phyloP scores from a whole-genome alignment of 2,329 filamentous ascomycete genomes.

The Hyphodiscus sp. region DNA sequence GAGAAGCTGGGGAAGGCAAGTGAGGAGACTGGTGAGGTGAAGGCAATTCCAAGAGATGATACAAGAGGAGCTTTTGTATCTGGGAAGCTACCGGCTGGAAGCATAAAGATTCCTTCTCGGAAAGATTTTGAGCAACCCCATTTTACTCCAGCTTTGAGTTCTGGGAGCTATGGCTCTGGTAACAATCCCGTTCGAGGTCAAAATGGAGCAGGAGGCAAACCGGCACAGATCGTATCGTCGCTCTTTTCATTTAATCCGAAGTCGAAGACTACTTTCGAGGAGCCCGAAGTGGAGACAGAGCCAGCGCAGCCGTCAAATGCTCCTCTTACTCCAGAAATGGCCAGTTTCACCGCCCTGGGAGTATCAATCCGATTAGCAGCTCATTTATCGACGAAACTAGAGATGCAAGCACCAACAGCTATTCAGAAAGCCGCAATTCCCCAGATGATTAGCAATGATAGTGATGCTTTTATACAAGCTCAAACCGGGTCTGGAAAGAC shows the following conservation, averaged over 20 bases:
- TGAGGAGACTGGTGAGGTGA: conserved; percentile 25
- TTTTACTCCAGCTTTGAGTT: not conserved
- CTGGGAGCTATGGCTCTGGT: not conserved
- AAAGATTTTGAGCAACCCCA: not conserved
- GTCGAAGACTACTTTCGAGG: conserved; percentile 55
- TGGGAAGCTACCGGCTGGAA: conserved; percentile 21
- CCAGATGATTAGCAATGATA: conserved; percentile 71
- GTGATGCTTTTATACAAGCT: conserved; percentile 92
- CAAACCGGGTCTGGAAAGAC: conserved; percentile 98
- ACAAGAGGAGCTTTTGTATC: conserved; percentile 25
- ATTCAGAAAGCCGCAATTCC: conserved; percentile 89
- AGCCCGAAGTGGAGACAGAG: conserved; percentile 40
- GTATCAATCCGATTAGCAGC: conserved; percentile 73
- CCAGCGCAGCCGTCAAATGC: conserved; percentile 80
- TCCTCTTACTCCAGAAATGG: conserved; percentile 74
- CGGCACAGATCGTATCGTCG: conserved; percentile 72
- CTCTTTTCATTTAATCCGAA: conserved; percentile 86
- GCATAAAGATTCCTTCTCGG: conserved; percentile 10
- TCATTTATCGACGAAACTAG: conserved; percentile 78
- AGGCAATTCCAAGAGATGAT: conserved; percentile 17
- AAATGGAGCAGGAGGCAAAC: conserved; percentile 33
- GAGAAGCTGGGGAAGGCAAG: conserved; percentile 33
- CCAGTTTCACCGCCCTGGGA: conserved; percentile 80
- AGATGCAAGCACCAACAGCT: conserved; percentile 83
- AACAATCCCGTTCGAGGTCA: conserved; percentile 10